These are phyloP conservation scores for Trichosanthes truncata DNA, from an alignment of 306 rosid species.

Conservation along the genomic window DNA sequence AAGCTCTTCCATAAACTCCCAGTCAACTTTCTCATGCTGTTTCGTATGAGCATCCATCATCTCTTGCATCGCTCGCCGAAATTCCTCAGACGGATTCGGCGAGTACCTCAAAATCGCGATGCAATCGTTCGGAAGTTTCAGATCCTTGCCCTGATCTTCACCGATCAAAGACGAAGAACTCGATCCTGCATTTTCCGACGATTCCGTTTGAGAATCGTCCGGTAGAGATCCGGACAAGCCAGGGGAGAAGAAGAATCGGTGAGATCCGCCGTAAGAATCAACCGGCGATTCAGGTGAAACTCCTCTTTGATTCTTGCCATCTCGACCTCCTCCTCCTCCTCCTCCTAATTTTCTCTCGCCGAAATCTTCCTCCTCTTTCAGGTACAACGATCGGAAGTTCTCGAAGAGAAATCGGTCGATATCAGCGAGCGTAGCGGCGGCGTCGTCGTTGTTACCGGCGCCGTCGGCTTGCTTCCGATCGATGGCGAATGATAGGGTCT, in stretches of 20 bases:
- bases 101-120: conserved; percentile 51
- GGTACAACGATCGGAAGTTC: conserved; percentile 58
- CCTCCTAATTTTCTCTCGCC: not conserved
- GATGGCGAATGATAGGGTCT: conserved; percentile 44
- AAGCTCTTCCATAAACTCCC: conserved; percentile 82
- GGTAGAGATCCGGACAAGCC: conserved; percentile 26
- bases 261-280: conserved; percentile 26
- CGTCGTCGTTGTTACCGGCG: not conserved
- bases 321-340: not conserved
- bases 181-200: conserved; percentile 31
- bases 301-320: not conserved
- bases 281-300: conserved; percentile 27
- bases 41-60: conserved; percentile 38
- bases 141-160: not conserved
- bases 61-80: conserved; percentile 49
- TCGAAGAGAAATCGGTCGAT: conserved; percentile 60
- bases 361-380: conserved; percentile 22
- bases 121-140: conserved; percentile 28
- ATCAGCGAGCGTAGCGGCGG: conserved; percentile 59
- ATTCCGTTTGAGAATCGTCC: conserved; percentile 32
- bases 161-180: conserved; percentile 21
- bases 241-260: conserved; percentile 32
- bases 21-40: conserved; percentile 39
- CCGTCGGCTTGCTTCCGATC: conserved; percentile 12
- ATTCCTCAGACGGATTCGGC: conserved; percentile 40